phyloP scores from a whole-genome alignment of 139 green algal genomes.

The Volvox africanus region DNA sequence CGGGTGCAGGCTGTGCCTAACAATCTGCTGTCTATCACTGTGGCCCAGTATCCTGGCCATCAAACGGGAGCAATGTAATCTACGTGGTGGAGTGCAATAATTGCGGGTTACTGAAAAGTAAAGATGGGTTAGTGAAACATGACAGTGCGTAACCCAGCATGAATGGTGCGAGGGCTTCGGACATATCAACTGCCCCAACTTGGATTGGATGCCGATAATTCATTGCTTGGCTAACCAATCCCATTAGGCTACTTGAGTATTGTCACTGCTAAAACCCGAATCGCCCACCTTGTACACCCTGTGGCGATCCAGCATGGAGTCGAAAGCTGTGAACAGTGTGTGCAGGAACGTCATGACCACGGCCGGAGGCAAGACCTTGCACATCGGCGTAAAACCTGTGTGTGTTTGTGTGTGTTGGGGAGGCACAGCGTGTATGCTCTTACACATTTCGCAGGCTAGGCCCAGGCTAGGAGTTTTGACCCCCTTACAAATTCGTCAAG shows the following conservation, averaged over 20 bases:
- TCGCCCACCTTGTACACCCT: constrained; percentile 33
- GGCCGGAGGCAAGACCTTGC: constrained; percentile 37
- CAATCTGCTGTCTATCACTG: no score
- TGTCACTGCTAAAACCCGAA: neutral
- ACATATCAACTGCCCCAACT: neutral
- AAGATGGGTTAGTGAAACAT: no score
- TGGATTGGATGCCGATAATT: neutral
- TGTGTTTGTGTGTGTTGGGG: no score
- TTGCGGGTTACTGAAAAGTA: no score
- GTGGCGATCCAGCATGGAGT: constrained; percentile 18
- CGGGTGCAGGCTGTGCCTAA: neutral
- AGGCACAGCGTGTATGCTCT: neutral
- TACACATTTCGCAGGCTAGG: no score
- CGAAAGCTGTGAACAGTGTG: constrained; percentile 41
- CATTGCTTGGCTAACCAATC: neutral
- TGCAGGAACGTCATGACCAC: constrained; percentile 63
- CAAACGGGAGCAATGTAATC: no score
- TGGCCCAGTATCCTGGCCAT: no score
- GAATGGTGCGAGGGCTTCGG: no score
- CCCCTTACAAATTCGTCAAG: neutral
- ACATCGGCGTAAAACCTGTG: constrained; percentile 56
- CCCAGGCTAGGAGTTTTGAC: neutral
- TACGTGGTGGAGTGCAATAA: no score
- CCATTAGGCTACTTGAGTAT: neutral
- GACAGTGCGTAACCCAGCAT: no score